Evolutionary conservation across 306 rosid genomes (phyloP).

Genomic region (Dalbergia oliveri): DNA sequence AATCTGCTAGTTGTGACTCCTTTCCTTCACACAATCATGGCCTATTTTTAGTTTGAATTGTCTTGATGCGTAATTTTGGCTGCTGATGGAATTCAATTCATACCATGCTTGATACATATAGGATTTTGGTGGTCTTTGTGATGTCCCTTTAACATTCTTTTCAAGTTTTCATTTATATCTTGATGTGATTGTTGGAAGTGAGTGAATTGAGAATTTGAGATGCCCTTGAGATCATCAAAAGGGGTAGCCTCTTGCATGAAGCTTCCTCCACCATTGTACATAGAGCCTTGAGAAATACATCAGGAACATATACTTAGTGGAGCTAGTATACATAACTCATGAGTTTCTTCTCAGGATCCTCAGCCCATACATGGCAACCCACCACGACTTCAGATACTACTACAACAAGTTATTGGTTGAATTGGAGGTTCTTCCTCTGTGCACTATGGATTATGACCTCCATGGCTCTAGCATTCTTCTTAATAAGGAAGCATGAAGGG

Average conservation of each 20-base stretch:
- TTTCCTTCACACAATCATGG: conserved; percentile 29
- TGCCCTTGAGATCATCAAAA: conserved; percentile 1
- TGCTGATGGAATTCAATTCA: not conserved
- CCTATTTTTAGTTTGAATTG: conserved; percentile 7
- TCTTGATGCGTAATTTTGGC: conserved; percentile 28
- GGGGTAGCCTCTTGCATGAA: not conserved
- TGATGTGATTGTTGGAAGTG: not conserved
- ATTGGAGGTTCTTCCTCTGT: conserved; percentile 84
- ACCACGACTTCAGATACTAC: conserved; percentile 72
- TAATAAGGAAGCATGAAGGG: conserved; percentile 79
- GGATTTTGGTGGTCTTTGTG: conserved; percentile 15
- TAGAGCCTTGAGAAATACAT: conserved; percentile 28
- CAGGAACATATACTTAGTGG: conserved; percentile 19
- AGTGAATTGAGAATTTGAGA: conserved; percentile 23
- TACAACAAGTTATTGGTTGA: conserved; percentile 78
- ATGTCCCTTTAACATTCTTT: not conserved
- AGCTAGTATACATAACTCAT: conserved; percentile 41
- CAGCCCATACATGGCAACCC: conserved; percentile 71
- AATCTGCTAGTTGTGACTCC: conserved; percentile 22
- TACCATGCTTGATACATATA: conserved; percentile 3
- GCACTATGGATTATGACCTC: conserved; percentile 59
- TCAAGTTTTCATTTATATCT: conserved; percentile 4
- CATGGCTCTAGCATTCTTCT: conserved; percentile 53
- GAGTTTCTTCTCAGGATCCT: conserved; percentile 73
- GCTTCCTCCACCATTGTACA: not conserved